A percentile compares a stretch with the other conserved stretches of the same genome.
phyloP scores from a whole-genome alignment of 2,329 filamentous ascomycete species.

The Aspergillus quadrilineatus region DNA sequence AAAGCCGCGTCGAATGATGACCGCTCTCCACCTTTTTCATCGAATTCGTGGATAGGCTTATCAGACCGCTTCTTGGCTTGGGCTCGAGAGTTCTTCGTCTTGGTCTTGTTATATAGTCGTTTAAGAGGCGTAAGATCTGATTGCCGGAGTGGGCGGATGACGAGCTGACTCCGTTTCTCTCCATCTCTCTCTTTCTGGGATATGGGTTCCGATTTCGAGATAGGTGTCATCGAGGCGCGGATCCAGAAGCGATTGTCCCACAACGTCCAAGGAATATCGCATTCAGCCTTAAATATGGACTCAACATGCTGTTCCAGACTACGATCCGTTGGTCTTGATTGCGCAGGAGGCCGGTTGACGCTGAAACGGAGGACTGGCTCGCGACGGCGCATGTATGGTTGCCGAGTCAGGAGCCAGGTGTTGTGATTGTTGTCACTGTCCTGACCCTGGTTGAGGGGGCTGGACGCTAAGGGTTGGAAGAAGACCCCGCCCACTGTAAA shows the following conservation, averaged over 20 bases:
- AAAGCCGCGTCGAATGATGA: not conserved
- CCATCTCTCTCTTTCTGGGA: not conserved
- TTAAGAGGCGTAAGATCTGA: conserved; percentile 30
- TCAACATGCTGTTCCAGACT: not conserved
- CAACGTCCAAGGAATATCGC: conserved; percentile 37
- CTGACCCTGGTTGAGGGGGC: not conserved
- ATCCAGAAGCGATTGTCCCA: conserved; percentile 61
- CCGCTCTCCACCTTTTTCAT: not conserved
- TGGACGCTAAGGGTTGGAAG: conserved; percentile 42
- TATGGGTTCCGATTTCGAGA: not conserved
- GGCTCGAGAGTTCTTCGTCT: not conserved
- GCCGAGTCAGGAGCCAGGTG: conserved; percentile 39
- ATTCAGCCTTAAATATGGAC: not conserved
- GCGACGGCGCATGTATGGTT: conserved; percentile 35
- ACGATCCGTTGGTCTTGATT: not conserved
- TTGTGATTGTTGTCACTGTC: conserved; percentile 23
- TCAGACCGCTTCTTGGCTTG: not conserved
- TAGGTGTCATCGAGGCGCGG: conserved; percentile 33
- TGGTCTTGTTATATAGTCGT: not conserved
- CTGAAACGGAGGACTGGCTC: conserved; percentile 23
- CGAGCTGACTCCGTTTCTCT: conserved; percentile 22
- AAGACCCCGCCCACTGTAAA: conserved; percentile 53
- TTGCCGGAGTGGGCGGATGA: conserved; percentile 42
- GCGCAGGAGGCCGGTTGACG: conserved; percentile 10
- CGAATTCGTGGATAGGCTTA: not conserved